Percentiles rank a stretch among this genome's conserved stretches.
Conservation (phyloP, 2,329 filamentous ascomycete species). For the Fusarium ramigenum region DNA sequence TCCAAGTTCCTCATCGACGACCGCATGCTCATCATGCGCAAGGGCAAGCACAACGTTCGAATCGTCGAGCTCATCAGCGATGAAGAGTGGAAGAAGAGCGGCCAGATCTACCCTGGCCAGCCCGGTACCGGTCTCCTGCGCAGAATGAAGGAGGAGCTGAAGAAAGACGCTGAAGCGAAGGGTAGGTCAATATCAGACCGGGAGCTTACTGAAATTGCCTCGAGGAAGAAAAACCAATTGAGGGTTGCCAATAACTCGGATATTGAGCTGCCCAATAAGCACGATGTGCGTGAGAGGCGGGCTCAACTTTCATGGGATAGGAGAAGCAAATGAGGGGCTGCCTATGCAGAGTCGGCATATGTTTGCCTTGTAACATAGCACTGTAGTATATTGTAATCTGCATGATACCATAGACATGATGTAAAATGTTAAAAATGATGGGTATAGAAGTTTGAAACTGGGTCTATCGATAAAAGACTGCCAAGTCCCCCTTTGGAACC, state of each 20-base stretch:
- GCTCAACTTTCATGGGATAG: constrained; percentile 31
- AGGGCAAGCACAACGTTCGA: constrained; percentile 70
- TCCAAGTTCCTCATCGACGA: constrained; percentile 68
- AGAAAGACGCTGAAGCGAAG: constrained; percentile 47
- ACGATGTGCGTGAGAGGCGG: constrained; percentile 46
- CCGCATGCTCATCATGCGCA: constrained; percentile 67
- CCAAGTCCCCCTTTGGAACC: constrained; percentile 61
- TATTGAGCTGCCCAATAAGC: constrained; percentile 52
- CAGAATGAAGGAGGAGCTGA: constrained; percentile 51
- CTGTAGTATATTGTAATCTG: constrained; percentile 45
- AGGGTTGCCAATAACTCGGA: constrained; percentile 53
- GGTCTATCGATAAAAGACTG: constrained; percentile 61
- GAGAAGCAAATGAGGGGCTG: background rate
- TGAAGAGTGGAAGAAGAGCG: constrained; percentile 60
- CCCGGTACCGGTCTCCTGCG: constrained; percentile 60
- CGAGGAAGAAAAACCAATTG: constrained; percentile 34
- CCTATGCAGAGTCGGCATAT: background rate
- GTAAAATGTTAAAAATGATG: constrained; percentile 32
- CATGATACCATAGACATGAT: constrained; percentile 44
- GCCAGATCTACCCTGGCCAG: constrained; percentile 63
- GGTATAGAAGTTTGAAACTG: background rate
- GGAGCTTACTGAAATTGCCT: constrained; percentile 39
- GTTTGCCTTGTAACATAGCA: constrained; percentile 32
- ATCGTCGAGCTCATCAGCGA: constrained; percentile 69
- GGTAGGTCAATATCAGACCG: constrained; percentile 43